These are phyloP conservation scores for Lepiota brunneoincarnata DNA, from an alignment of 768 basidiomycete genomes.

Conservation along the genomic window DNA sequence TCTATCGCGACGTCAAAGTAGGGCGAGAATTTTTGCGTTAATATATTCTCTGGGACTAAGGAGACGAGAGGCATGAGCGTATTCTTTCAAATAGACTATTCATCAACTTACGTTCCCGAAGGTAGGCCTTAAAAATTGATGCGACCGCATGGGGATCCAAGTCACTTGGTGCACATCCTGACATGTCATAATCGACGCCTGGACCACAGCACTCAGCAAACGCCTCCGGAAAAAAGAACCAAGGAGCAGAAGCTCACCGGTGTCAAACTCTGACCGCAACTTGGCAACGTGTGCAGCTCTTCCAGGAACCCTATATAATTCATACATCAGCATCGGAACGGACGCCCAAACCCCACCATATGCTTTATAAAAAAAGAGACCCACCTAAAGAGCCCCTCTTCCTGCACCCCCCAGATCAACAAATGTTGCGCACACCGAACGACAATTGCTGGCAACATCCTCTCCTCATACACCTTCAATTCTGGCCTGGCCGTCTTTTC, in stretches of 20 bases:
- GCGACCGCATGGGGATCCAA: constrained; percentile 94
- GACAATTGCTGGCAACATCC: constrained; percentile 70
- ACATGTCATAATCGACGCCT: constrained; percentile 88
- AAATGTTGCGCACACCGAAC: constrained; percentile 83
- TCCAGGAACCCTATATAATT: constrained; percentile 66
- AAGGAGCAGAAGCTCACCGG: constrained; percentile 38
- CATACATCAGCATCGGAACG: constrained; percentile 11
- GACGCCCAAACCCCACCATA: constrained; percentile 12
- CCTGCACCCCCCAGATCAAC: constrained; percentile 78
- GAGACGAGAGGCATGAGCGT: constrained; percentile 2
- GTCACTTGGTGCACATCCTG: constrained; percentile 76
- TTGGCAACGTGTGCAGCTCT: constrained; percentile 77
- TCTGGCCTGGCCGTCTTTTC: constrained; percentile 7
- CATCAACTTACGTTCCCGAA: constrained; percentile 79
- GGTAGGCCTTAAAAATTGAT: constrained; percentile 87
- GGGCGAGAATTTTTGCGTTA: constrained; percentile 69
- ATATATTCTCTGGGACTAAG: constrained; percentile 81
- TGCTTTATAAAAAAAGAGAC: constrained; percentile 20
- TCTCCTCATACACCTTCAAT: constrained; percentile 39
- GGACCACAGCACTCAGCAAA: not conserved
- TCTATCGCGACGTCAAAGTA: constrained; percentile 78
- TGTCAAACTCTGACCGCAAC: constrained; percentile 79
- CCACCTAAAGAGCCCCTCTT: constrained; percentile 85
- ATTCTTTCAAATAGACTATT: constrained; percentile 4
- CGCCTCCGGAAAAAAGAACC: not conserved